Conservation (phyloP, 495 filamentous ascomycete genomes). For the Pseudevernia furfuracea region DNA sequence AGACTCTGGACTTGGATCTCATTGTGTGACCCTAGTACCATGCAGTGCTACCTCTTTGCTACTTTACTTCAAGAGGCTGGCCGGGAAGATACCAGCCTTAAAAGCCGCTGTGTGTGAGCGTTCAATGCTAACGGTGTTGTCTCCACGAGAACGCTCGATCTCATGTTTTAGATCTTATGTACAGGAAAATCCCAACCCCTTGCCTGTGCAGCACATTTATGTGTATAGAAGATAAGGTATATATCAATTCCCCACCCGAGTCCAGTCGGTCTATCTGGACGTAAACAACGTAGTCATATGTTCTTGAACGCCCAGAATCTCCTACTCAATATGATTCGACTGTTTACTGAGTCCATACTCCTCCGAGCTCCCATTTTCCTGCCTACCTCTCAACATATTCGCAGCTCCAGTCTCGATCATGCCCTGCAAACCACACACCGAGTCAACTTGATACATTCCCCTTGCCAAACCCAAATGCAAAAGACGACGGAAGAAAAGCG, state of each 20-base stretch:
- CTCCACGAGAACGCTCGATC: too few species aligned
- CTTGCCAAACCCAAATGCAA: background rate
- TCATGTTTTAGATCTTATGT: too few species aligned
- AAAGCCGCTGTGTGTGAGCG: too few species aligned
- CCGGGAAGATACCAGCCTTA: too few species aligned
- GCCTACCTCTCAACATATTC: conserved; percentile 15
- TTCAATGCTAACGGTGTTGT: too few species aligned
- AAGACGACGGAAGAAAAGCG: background rate
- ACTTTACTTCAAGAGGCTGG: too few species aligned
- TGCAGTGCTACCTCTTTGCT: background rate
- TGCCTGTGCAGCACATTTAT: too few species aligned
- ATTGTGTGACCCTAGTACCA: background rate
- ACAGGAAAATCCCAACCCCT: too few species aligned
- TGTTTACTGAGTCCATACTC: conserved; percentile 8
- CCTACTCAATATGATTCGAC: background rate
- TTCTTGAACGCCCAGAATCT: too few species aligned
- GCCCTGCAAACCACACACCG: conserved; percentile 13
- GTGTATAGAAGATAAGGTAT: background rate
- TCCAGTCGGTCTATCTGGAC: too few species aligned
- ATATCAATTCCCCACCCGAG: background rate
- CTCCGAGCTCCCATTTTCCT: conserved; percentile 14
- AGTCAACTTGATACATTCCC: background rate
- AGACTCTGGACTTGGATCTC: background rate
- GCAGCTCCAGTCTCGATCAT: conserved; percentile 23
- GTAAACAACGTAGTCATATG: too few species aligned